Conservation (phyloP, 176 grass and related monocot species). For the Cenchrus americanus region DNA sequence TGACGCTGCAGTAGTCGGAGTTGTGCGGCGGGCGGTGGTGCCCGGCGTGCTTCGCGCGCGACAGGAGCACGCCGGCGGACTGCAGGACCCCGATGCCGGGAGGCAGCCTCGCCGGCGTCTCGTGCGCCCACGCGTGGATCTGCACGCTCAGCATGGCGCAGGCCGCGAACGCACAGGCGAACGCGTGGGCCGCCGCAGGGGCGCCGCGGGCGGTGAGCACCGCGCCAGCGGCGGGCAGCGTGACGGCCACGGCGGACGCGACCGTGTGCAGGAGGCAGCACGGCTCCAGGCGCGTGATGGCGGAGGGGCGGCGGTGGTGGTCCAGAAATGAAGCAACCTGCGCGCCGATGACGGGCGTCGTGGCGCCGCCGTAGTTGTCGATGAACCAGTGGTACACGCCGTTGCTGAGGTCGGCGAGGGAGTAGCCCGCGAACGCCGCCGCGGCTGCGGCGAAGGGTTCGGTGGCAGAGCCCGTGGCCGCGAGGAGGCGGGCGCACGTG, state of each 20-base stretch:
- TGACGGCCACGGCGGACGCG: constrained; percentile 45
- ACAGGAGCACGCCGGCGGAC: constrained; percentile 70
- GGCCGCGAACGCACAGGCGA: constrained; percentile 50
- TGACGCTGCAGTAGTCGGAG: constrained; percentile 77
- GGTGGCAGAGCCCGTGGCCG: no score
- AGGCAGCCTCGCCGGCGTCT: constrained; percentile 52
- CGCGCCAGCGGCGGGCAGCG: constrained; percentile 40
- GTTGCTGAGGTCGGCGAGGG: constrained; percentile 65
- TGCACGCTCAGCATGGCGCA: constrained; percentile 81
- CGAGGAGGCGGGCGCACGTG: no score
- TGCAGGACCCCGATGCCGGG: constrained; percentile 61
- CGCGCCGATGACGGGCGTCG: constrained; percentile 59
- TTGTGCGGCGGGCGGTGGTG: constrained; percentile 67
- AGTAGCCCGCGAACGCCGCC: constrained; percentile 47
- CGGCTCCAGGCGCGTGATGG: constrained; percentile 55
- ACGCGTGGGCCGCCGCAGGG: constrained; percentile 52
- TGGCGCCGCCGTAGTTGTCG: constrained; percentile 77
- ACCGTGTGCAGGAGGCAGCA: constrained; percentile 65
- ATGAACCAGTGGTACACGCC: constrained; percentile 84
- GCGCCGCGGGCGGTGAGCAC: neutral
- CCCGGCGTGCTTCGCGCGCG: constrained; percentile 49
- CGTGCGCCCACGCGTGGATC: constrained; percentile 86
- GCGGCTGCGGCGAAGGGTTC: no score
- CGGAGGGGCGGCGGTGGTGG: constrained; percentile 66
- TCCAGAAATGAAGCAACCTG: constrained; percentile 84